phyloP scores from a whole-genome alignment of 192 early-diverging fungal species.

The Mortierella alpina region DNA sequence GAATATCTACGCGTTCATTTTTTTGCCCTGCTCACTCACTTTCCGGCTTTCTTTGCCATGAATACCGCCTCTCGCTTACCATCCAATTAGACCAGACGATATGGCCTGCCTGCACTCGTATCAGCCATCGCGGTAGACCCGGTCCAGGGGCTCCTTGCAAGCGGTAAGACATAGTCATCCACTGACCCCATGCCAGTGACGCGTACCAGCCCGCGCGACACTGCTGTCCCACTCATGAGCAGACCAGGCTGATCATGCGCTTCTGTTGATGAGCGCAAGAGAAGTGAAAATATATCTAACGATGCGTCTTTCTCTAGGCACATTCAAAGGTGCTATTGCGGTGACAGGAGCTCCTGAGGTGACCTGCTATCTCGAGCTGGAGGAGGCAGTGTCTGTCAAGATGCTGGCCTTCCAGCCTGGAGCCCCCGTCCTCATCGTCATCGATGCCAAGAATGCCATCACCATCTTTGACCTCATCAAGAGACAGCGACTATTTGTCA shows the following conservation, averaged over 20 bases:
- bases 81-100: constrained; percentile 26
- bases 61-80: neutral
- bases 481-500: constrained; percentile 37
- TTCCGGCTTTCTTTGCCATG: neutral
- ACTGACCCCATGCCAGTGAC: neutral
- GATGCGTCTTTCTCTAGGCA: constrained; percentile 18
- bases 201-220: neutral
- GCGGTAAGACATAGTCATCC: constrained; percentile 49
- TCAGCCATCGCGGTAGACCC: constrained; percentile 62
- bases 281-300: neutral
- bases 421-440: constrained; percentile 56
- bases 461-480: constrained; percentile 64
- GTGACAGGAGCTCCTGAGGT: constrained; percentile 59
- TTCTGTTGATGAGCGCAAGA: neutral
- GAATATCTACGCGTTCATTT: neutral
- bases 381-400: constrained; percentile 54
- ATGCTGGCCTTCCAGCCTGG: constrained; percentile 65
- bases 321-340: constrained; percentile 53
- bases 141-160: constrained; percentile 64
- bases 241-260: neutral
- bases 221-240: neutral
- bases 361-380: constrained; percentile 29
- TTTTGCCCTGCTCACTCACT: neutral
- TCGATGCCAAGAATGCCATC: constrained; percentile 59
- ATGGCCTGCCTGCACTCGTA: constrained; percentile 54